These are phyloP conservation scores for Magnaporthales sp. DNA, from an alignment of 2,329 filamentous ascomycete genomes.

Conservation along the genomic window DNA sequence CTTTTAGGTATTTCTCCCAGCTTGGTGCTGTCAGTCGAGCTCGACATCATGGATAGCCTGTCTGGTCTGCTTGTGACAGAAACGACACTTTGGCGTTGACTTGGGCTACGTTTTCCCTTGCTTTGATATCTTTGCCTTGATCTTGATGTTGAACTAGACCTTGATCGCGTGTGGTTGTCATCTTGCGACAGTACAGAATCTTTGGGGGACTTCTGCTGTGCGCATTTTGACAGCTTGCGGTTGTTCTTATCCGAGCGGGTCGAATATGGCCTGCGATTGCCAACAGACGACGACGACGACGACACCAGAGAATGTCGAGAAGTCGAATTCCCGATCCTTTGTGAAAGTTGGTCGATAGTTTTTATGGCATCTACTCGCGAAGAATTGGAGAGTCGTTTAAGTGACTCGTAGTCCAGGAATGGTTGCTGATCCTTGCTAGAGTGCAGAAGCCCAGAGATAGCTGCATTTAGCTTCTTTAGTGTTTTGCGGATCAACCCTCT, in stretches of 20 bases:
- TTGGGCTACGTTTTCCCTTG: not conserved
- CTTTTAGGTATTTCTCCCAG: constrained; percentile 24
- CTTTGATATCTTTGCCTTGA: not conserved
- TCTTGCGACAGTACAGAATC: not conserved
- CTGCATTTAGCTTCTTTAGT: constrained; percentile 31
- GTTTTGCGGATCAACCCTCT: constrained; percentile 30
- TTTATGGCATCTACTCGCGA: constrained; percentile 39
- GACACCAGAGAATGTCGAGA: constrained; percentile 12
- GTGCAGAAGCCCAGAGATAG: constrained; percentile 30
- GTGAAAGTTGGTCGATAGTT: constrained; percentile 38
- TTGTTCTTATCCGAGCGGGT: not conserved
- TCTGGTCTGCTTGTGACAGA: constrained; percentile 9
- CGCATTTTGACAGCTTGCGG: not conserved
- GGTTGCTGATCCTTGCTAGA: constrained; percentile 22
- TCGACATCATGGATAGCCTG: constrained; percentile 21
- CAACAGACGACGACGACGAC: constrained; percentile 5
- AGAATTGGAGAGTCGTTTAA: constrained; percentile 36
- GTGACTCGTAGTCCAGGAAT: constrained; percentile 34
- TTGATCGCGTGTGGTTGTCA: not conserved
- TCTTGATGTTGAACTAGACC: not conserved
- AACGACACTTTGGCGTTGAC: not conserved
- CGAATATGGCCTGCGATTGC: not conserved
- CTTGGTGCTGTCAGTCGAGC: constrained; percentile 23
- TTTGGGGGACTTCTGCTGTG: not conserved
- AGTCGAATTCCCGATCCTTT: constrained; percentile 17